Percentiles rank a stretch among this genome's conserved stretches.
Conservation (phyloP, 1,284 basidiomycete genomes). For the Puccinia brachypodii region DNA sequence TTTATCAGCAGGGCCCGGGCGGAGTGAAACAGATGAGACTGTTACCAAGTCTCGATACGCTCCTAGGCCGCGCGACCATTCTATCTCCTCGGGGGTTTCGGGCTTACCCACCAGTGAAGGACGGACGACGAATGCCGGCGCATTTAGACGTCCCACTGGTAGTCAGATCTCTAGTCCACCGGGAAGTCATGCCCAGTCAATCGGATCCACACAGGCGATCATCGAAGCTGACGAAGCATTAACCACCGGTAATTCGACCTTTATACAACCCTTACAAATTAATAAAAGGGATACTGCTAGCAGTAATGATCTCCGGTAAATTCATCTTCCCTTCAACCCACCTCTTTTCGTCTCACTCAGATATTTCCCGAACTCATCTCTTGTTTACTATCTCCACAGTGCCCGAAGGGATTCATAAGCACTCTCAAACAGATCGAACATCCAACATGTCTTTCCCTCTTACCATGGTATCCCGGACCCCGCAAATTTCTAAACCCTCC, state of each 20-base stretch:
- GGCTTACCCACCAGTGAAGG: not conserved
- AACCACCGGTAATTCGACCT: not conserved
- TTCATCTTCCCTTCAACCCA: too few species aligned
- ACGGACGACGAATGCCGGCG: conserved; percentile 25
- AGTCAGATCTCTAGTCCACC: not conserved
- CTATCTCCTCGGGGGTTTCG: not conserved
- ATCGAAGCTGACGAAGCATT: conserved; percentile 3
- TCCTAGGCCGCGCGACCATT: not conserved
- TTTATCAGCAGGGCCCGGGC: not conserved
- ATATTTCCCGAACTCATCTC: not conserved
- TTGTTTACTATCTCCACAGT: not conserved
- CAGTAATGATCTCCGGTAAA: not conserved
- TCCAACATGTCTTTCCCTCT: too few species aligned
- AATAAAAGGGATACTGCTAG: conserved; percentile 12
- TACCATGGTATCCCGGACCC: not conserved
- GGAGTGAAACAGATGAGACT: not conserved
- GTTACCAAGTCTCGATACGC: not conserved
- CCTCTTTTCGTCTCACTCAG: not conserved
- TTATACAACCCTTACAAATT: conserved; percentile 23
- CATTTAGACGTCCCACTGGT: not conserved
- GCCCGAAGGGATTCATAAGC: not conserved
- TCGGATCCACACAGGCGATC: not conserved
- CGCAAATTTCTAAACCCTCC: too few species aligned
- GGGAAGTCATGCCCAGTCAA: not conserved
- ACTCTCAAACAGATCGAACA: not conserved